Percentiles rank a stretch among this genome's conserved stretches.
phyloP scores from a whole-genome alignment of 2,329 filamentous ascomycete genomes.

The Pestalotiopsis sp. region DNA sequence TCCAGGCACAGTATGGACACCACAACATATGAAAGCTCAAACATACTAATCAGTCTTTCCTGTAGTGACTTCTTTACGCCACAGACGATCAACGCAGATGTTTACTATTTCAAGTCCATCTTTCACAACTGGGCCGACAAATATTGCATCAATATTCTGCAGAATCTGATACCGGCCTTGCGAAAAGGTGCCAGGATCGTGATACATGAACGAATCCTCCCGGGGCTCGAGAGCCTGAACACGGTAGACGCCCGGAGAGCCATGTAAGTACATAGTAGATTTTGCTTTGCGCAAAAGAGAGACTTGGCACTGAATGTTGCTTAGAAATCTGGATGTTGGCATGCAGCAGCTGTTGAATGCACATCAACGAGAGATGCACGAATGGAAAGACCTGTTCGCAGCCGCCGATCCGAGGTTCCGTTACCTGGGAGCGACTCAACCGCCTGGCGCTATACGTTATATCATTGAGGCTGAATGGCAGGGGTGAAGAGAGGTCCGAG shows the following conservation, averaged over 20 bases:
- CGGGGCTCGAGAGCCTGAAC: slow-evolving; percentile 15
- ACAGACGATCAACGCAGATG: slow-evolving; percentile 31
- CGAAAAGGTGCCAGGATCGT: slow-evolving; percentile 10
- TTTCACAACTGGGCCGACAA: slow-evolving; percentile 53
- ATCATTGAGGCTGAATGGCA: slow-evolving; percentile 28
- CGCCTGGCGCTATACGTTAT: slow-evolving; percentile 20
- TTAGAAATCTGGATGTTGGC: slow-evolving; percentile 20
- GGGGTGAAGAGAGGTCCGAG: not conserved
- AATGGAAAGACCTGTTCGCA: slow-evolving; percentile 24
- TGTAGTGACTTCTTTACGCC: slow-evolving; percentile 29
- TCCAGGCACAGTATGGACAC: slow-evolving; percentile 9
- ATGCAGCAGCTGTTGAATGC: slow-evolving; percentile 27
- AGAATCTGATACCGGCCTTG: not conserved
- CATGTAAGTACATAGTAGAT: slow-evolving; percentile 19
- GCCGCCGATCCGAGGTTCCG: slow-evolving; percentile 20
- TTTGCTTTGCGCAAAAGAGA: not conserved
- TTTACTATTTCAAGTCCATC: slow-evolving; percentile 51
- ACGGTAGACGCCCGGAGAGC: slow-evolving; percentile 21
- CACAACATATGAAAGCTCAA: slow-evolving; percentile 16
- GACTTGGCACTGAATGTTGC: not conserved
- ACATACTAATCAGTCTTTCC: not conserved
- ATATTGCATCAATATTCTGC: slow-evolving; percentile 35
- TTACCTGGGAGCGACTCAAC: slow-evolving; percentile 22
- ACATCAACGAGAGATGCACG: slow-evolving; percentile 21
- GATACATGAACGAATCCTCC: slow-evolving; percentile 21